Evolutionary conservation across 2,329 filamentous ascomycete species (phyloP).

Genomic region (Ascochyta koolunga): DNA sequence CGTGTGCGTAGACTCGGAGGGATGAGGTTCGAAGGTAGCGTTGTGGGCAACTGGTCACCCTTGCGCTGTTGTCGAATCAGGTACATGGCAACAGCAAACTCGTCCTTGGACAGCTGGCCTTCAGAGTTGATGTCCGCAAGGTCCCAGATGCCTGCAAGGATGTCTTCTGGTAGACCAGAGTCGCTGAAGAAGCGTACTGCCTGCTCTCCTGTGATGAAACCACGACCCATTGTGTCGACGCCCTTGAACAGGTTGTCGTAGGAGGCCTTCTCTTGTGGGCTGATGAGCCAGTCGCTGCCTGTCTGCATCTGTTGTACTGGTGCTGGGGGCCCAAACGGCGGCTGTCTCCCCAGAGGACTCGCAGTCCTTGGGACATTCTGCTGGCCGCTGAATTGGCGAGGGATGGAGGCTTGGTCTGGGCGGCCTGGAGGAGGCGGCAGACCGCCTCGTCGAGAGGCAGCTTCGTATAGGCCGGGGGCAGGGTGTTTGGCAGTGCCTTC

Average conservation of each 20-base stretch:
- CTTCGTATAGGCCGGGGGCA: conserved; percentile 91
- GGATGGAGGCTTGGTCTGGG: conserved; percentile 68
- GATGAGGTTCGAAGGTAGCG: conserved; percentile 80
- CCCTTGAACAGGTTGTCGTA: conserved; percentile 87
- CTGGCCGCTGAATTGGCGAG: conserved; percentile 79
- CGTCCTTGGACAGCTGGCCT: conserved; percentile 82
- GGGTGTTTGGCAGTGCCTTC: conserved; percentile 75
- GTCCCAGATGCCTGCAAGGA: conserved; percentile 94
- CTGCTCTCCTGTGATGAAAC: conserved; percentile 90
- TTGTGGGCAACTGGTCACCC: conserved; percentile 71
- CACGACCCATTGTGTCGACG: conserved; percentile 79
- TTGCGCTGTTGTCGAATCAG: conserved; percentile 88
- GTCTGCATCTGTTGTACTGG: conserved; percentile 61
- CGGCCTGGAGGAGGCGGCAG: conserved; percentile 49
- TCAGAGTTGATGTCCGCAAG: conserved; percentile 92
- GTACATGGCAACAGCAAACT: conserved; percentile 98
- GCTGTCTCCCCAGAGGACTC: conserved; percentile 61
- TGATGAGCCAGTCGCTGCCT: conserved; percentile 80
- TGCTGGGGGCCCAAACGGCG: conserved; percentile 57
- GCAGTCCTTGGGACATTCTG: conserved; percentile 59
- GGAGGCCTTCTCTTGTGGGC: conserved; percentile 79
- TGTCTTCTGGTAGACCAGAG: conserved; percentile 86
- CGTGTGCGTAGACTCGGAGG: conserved; percentile 78
- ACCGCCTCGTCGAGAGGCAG: conserved; percentile 70
- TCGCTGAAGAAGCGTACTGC: conserved; percentile 94